phyloP scores from a whole-genome alignment of 2,329 filamentous ascomycete genomes.

The Aspergillus fructus region DNA sequence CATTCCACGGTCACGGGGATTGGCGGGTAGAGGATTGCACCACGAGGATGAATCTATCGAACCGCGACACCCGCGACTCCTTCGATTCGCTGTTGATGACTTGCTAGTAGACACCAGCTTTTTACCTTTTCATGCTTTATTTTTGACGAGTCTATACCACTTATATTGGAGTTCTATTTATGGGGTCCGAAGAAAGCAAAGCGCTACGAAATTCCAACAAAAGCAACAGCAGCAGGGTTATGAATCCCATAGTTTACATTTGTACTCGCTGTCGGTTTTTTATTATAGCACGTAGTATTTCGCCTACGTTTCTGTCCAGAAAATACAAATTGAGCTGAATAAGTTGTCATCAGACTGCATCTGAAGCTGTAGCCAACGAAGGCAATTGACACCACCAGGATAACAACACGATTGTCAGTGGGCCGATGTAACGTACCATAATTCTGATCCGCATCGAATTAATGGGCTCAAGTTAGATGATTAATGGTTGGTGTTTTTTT shows the following conservation, averaged over 20 bases:
- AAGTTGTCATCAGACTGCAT: constrained; percentile 7
- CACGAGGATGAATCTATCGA: constrained; percentile 7
- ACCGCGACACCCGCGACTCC: constrained; percentile 11
- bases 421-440: not conserved
- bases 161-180: constrained; percentile 21
- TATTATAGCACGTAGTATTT: constrained; percentile 8
- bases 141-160: constrained; percentile 30
- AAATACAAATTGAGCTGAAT: not conserved
- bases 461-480: no score
- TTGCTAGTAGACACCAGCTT: constrained; percentile 29
- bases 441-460: not conserved
- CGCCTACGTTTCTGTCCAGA: constrained; percentile 11
- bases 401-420: not conserved
- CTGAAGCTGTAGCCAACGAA: not conserved
- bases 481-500: no score
- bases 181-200: constrained; percentile 10
- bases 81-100: constrained; percentile 28
- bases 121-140: constrained; percentile 31
- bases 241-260: constrained; percentile 3
- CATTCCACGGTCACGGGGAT: constrained; percentile 18
- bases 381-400: not conserved
- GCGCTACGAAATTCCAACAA: constrained; percentile 4
- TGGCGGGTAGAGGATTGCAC: constrained; percentile 17
- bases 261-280: not conserved
- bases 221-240: constrained; percentile 8